Base-by-base conservation (phyloP, 2,329 filamentous ascomycete species). In the Penicillium rolfsii region DNA sequence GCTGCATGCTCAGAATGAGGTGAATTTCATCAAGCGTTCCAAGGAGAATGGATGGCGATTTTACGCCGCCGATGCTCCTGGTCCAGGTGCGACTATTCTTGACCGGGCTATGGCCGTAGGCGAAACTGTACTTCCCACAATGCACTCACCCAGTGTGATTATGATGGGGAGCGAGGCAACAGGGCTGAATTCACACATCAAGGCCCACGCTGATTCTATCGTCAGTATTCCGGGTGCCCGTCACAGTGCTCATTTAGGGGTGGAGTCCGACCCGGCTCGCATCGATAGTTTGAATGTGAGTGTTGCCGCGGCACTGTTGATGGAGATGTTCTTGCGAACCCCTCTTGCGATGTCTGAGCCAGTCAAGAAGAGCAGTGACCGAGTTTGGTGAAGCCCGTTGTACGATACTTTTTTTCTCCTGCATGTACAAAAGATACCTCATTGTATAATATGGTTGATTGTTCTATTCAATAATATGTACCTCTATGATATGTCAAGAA, bases 281-380 rank as follows among this genome's bases (percentile, higher is more conserved):
- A 87, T 99, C 2, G 94, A 98, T 76, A 97, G 93, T 75, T 79
- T 99, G 74, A 98, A 99, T 73, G 95, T 98, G 41, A 92, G 91
- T 72, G 93, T 96, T 22, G 94, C 95, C 1, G 87, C 91, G 6
- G 92, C 87, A 0, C 79, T 98, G 52, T 78, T 98, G 54, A 78
- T 78, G 65, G 71, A 79, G 57, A 76, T 71, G 63, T 77, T 80
- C 59, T 66, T 79, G 54, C 73, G 71, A 3, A 66, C 70, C 28
- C 75, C 74, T n/a, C 61, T 77, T 33, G 66, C 66, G 33, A 55
- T 74, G 35, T 66, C 68, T 19, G 62, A 66, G 28, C 58, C 63
- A 26, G 55, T 55, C 11, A 64, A 64, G 52, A 72, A 71, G 49
- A 52, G 59, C 43, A 64, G 57, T 48, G 60, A 57, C 5, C 62